These are phyloP conservation scores for Leishmania tropica DNA, from an alignment of 208 protist species.

Conservation along the genomic window DNA sequence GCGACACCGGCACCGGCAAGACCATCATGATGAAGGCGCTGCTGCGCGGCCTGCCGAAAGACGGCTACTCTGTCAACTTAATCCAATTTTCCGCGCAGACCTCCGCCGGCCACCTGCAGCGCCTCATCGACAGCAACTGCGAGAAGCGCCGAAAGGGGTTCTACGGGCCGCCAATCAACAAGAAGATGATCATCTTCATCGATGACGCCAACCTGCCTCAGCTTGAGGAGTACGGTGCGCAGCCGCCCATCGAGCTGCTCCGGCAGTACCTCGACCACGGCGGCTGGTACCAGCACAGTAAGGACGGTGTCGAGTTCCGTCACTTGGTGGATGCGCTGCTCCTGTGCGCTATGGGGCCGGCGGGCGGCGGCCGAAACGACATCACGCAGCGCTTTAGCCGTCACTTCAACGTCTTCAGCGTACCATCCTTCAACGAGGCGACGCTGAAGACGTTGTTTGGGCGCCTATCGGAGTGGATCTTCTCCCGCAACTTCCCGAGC, in stretches of 20 bases:
- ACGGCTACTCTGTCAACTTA: slow-evolving; percentile 87
- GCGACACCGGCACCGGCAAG: slow-evolving; percentile 97
- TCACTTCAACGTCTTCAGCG: slow-evolving; percentile 95
- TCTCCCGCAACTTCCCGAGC: slow-evolving; percentile 74
- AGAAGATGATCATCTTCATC: slow-evolving; percentile 95
- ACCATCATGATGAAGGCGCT: slow-evolving; percentile 94
- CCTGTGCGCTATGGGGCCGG: slow-evolving; percentile 95
- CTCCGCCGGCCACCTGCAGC: slow-evolving; percentile 91
- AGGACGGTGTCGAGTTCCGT: slow-evolving; percentile 89
- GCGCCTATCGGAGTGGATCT: slow-evolving; percentile 91
- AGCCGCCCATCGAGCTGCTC: slow-evolving; percentile 97
- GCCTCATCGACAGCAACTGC: slow-evolving; percentile 94
- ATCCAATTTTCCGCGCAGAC: slow-evolving; percentile 97
- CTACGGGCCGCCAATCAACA: slow-evolving; percentile 96
- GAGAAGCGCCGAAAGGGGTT: slow-evolving; percentile 95
- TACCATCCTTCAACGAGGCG: slow-evolving; percentile 90
- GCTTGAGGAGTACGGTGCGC: slow-evolving; percentile 96
- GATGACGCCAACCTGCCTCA: slow-evolving; percentile 97
- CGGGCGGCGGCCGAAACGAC: slow-evolving; percentile 94
- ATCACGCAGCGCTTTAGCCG: slow-evolving; percentile 95
- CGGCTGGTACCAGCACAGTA: slow-evolving; percentile 96
- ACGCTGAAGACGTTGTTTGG: slow-evolving; percentile 95
- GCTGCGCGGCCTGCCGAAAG: slow-evolving; percentile 77
- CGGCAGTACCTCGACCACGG: slow-evolving; percentile 96
- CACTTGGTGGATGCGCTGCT: slow-evolving; percentile 92